Base-by-base conservation (phyloP, 2,329 filamentous ascomycete species). In the Furcasterigmium furcatum region DNA sequence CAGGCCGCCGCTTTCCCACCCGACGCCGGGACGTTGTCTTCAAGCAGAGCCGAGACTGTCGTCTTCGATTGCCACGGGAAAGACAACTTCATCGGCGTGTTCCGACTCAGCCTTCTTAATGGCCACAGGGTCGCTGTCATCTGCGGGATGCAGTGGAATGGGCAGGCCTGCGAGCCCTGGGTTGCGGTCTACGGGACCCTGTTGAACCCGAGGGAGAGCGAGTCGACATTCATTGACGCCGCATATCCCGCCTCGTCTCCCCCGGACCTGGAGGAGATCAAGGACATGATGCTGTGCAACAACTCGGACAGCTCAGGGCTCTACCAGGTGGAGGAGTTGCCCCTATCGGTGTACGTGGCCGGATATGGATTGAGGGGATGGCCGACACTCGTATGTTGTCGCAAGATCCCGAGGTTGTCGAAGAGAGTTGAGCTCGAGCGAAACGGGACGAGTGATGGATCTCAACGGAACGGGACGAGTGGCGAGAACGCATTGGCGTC, bases 71-170 rank as follows among this genome's bases (percentile, higher is more conserved):
- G 41, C 22, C 32, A 38, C n/a, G 32, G 32, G 9, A 21, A 21
- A n/a, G 41, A 36, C 21, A 21, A 36, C 8, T 36, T 38, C 12
- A 3, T 24, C 19, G 32, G 32, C 12, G 13, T 14, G n/a, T 27
- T 21, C 12, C n/a, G 41, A 38, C 24, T 38, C n/a, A 19, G 20
- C 6, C 8, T n/a, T n/a, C n/a, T 34, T 4, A 20, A 35, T 20
- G 16, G 24, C 8, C 19, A 24, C n/a, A 32, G 14, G 20, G n/a
- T 43, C 9, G 41, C n/a, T 10, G 24, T 43, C 8, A 12, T 35
- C 12, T 43, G 20, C 27, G 30, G 41, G 8, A 13, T 43, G 5
- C 41, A 42, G 27, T 42, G 40, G 40, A 20, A 42, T 30, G 40
- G 40, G 5, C 21, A 25, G 18, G 24, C 18, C 10, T 42, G 25